phyloP scores from a whole-genome alignment of 2,329 filamentous ascomycete species.

The Daldinia sp. region DNA sequence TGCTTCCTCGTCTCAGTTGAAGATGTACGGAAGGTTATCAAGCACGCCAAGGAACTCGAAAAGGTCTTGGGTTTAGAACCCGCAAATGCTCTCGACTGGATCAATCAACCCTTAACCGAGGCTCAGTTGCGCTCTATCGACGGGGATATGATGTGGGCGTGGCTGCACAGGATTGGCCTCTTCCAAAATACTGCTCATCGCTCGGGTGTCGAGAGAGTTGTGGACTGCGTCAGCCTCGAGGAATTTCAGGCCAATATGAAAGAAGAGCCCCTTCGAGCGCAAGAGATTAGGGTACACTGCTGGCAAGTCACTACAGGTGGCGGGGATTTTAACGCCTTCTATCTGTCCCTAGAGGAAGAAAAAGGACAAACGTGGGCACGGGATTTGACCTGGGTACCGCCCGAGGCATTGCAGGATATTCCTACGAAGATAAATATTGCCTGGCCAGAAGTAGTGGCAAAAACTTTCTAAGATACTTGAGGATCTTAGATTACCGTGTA shows the following conservation, averaged over 20 bases:
- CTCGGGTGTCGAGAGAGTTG: background rate
- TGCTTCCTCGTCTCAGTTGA: too few relatives aligned
- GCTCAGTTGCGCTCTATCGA: background rate
- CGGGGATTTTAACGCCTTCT: background rate
- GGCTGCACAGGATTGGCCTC: background rate
- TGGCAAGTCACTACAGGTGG: background rate
- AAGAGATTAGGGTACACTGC: background rate
- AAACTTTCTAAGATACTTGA: too few relatives aligned
- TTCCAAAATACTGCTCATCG: background rate
- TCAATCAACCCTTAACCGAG: background rate
- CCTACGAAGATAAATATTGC: too few relatives aligned
- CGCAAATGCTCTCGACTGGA: background rate
- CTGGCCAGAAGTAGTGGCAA: too few relatives aligned
- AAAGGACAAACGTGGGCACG: background rate
- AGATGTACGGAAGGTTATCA: too few relatives aligned
- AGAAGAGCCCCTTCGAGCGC: background rate
- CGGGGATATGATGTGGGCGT: background rate
- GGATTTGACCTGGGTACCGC: background rate
- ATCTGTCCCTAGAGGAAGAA: background rate
- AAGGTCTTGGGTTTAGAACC: background rate
- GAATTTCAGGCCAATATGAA: background rate
- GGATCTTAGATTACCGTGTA: too few relatives aligned
- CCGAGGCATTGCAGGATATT: background rate
- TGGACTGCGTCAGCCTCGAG: background rate
- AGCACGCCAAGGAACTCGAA: background rate